Conservation (phyloP, 257 asterid genomes). For the Solanum microdontum region DNA sequence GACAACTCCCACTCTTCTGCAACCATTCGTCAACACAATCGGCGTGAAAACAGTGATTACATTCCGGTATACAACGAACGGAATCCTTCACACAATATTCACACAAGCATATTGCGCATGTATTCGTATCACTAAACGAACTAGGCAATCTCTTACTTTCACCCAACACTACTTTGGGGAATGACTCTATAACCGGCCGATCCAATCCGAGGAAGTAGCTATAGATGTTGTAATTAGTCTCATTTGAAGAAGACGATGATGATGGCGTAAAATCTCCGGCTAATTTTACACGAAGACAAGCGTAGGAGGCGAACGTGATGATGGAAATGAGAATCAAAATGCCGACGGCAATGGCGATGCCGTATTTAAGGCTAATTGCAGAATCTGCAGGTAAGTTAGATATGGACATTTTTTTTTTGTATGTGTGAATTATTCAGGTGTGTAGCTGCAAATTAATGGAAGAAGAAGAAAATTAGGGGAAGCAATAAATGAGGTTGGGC, state of each 20-base stretch:
- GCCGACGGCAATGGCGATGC: conserved; percentile 7
- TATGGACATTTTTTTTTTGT: neutral
- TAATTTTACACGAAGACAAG: conserved; percentile 8
- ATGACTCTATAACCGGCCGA: conserved; percentile 2
- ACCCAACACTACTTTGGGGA: conserved; percentile 8
- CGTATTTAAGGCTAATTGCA: conserved; percentile 2
- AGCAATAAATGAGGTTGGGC: neutral
- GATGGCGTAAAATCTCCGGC: neutral
- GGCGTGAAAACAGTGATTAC: conserved; percentile 15
- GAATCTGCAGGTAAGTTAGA: neutral
- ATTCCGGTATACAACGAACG: conserved; percentile 16
- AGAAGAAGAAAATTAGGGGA: neutral
- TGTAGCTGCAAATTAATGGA: neutral
- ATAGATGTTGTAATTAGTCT: neutral
- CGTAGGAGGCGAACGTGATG: conserved; percentile 9
- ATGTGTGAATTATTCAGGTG: neutral
- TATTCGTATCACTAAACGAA: neutral
- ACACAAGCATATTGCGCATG: conserved; percentile 16
- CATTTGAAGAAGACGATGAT: neutral
- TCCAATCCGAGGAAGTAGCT: conserved; percentile 1
- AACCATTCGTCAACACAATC: conserved; percentile 17
- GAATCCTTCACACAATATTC: conserved; percentile 5
- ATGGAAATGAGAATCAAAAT: conserved; percentile 7
- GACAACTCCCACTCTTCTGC: conserved; percentile 8
- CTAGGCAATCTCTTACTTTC: conserved; percentile 10